A percentile compares a stretch with the other conserved stretches of the same genome.
Evolutionary conservation across 768 basidiomycete genomes (phyloP).

Genomic region (Rubroboletus pulcherrimus): DNA sequence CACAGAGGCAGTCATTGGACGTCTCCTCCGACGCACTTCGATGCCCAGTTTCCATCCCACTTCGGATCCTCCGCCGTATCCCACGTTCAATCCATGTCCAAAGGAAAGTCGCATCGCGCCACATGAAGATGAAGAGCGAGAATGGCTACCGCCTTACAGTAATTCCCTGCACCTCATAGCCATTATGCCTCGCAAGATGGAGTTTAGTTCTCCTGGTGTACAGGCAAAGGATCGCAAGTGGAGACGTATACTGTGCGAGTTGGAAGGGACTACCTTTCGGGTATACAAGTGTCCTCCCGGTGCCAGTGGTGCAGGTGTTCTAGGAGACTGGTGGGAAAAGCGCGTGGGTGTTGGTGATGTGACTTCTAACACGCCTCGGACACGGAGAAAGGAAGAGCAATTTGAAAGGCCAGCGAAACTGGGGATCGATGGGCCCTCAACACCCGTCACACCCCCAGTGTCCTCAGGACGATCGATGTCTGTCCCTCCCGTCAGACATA

Average conservation of each 20-base stretch:
- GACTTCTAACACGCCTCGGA: constrained; percentile 25
- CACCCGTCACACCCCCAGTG: background rate
- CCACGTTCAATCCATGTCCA: constrained; percentile 38
- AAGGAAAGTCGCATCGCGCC: constrained; percentile 30
- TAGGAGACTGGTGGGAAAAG: constrained; percentile 78
- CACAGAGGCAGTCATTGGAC: constrained; percentile 32
- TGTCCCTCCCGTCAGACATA: background rate
- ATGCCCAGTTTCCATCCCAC: constrained; percentile 64
- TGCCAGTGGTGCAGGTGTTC: constrained; percentile 43
- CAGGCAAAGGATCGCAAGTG: constrained; percentile 91
- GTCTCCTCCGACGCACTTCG: constrained; percentile 57
- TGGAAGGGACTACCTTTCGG: constrained; percentile 88
- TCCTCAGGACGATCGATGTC: constrained; percentile 5
- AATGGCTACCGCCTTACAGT: constrained; percentile 75
- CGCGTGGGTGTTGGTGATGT: constrained; percentile 71
- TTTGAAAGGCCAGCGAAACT: constrained; percentile 25
- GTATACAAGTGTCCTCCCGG: constrained; percentile 57
- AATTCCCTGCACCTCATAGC: constrained; percentile 80
- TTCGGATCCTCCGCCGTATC: constrained; percentile 67
- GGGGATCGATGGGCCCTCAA: constrained; percentile 12
- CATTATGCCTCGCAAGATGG: constrained; percentile 87
- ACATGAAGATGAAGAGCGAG: constrained; percentile 80
- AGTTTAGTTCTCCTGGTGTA: constrained; percentile 80
- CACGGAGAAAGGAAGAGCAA: constrained; percentile 25
- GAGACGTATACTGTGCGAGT: constrained; percentile 80